Percentiles rank a stretch among this genome's conserved stretches.
Conservation (phyloP, 306 rosid genomes). For the Mucuna pruriens region DNA sequence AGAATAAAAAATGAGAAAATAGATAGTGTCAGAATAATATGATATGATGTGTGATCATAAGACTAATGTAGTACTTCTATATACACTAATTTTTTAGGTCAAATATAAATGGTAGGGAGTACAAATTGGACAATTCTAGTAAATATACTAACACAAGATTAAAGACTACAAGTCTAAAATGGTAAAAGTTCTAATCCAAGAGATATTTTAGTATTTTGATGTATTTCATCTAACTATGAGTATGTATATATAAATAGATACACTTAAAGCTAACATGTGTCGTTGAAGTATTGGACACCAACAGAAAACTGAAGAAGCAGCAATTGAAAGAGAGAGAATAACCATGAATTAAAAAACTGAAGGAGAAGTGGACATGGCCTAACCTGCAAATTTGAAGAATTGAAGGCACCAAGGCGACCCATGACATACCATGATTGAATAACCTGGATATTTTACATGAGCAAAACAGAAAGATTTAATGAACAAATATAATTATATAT, state of each 20-base stretch:
- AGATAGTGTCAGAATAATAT: background rate
- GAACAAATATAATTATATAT: background rate
- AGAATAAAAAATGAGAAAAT: background rate
- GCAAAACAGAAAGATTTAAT: background rate
- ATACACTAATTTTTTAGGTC: background rate
- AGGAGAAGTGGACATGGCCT: constrained; percentile 19
- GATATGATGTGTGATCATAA: constrained; percentile 1
- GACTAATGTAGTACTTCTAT: background rate
- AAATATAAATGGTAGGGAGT: background rate
- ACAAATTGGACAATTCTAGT: background rate
- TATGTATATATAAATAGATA: background rate
- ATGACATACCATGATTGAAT: constrained; percentile 95
- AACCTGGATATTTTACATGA: constrained; percentile 56
- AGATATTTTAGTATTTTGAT: background rate
- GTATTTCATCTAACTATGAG: background rate
- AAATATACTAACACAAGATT: background rate
- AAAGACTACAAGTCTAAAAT: background rate
- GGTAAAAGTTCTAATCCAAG: background rate
- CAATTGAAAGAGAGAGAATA: constrained; percentile 6
- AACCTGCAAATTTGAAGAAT: constrained; percentile 91
- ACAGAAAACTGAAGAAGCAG: background rate
- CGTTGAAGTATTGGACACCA: background rate
- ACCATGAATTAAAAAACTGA: background rate
- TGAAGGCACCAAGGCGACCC: constrained; percentile 95
- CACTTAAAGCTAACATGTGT: background rate